These are phyloP conservation scores for Tetrapisispora taiwanensis DNA, from an alignment of 805 yeast species.

Conservation along the genomic window DNA sequence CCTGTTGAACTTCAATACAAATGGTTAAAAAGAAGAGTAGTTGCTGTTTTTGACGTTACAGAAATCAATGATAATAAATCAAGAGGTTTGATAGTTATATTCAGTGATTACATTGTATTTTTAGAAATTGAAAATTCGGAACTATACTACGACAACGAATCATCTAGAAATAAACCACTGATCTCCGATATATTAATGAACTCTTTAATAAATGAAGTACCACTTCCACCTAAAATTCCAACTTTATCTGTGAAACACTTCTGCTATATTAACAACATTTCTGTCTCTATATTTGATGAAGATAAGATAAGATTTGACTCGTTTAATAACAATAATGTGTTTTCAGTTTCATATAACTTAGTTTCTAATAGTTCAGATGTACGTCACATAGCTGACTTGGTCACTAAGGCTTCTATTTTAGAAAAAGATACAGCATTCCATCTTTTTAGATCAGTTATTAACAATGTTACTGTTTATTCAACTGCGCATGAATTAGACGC, in stretches of 20 bases:
- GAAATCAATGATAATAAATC: conserved; percentile 25
- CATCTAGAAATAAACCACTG: conserved; percentile 33
- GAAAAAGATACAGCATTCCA: conserved; percentile 81
- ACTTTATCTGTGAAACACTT: conserved; percentile 57
- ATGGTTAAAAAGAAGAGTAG: conserved; percentile 79
- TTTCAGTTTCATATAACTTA: conserved; percentile 19
- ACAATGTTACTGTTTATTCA: conserved; percentile 40
- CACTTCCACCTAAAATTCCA: conserved; percentile 57
- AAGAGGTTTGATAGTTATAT: conserved; percentile 56
- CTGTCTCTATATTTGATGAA: conserved; percentile 35
- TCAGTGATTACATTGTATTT: conserved; percentile 70
- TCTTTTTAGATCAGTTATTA: conserved; percentile 46
- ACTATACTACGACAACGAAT: conserved; percentile 12
- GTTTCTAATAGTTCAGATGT: conserved; percentile 38
- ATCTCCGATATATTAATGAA: conserved; percentile 81
- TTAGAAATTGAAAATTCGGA: conserved; percentile 42
- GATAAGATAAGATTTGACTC: conserved; percentile 23
- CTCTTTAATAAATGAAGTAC: conserved; percentile 76
- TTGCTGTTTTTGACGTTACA: conserved; percentile 52
- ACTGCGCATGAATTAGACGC: conserved; percentile 57
- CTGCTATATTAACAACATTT: conserved; percentile 49
- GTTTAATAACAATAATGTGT: conserved; percentile 12
- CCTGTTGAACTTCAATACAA: conserved; percentile 80
- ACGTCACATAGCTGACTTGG: conserved; percentile 41
- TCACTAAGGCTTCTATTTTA: conserved; percentile 58